These are phyloP conservation scores for Aquilaria sinensis DNA, from an alignment of 345 rosid species.

Conservation along the genomic window DNA sequence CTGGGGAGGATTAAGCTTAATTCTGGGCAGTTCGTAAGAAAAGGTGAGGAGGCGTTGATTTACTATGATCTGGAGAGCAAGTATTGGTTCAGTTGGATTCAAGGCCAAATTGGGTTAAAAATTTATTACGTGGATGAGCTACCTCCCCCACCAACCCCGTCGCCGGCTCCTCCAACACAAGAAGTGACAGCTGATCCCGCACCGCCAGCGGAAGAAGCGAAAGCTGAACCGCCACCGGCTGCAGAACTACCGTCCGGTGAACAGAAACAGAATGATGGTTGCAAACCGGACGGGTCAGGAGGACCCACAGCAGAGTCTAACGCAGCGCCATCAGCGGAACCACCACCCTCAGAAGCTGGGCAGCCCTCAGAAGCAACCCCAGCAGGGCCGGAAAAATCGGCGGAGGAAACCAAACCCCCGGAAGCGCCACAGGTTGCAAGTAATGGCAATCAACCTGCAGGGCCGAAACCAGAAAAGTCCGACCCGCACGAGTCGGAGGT, in stretches of 20 bases:
- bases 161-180: slow-evolving; percentile 18
- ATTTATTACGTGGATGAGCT: slow-evolving; percentile 55
- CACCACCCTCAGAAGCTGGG: slow-evolving; percentile 1
- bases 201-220: slow-evolving; percentile 17
- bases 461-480: not conserved
- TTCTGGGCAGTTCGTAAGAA: slow-evolving; percentile 63
- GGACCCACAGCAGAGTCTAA: slow-evolving; percentile 15
- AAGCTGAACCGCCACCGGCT: slow-evolving; percentile 13
- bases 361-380: slow-evolving; percentile 11
- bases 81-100: slow-evolving; percentile 46
- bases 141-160: slow-evolving; percentile 21
- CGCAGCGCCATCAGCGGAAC: not conserved
- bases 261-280: no score
- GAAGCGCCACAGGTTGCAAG: not conserved
- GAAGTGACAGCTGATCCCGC: slow-evolving; percentile 3
- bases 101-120: slow-evolving; percentile 75
- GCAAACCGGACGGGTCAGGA: slow-evolving; percentile 5
- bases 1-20: slow-evolving; percentile 64
- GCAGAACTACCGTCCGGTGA: no score
- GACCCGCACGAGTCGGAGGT: not conserved
- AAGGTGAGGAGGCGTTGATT: slow-evolving; percentile 83
- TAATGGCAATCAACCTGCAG: slow-evolving; percentile 9
- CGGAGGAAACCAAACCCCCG: slow-evolving; percentile 15
- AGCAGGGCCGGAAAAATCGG: slow-evolving; percentile 16
- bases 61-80: slow-evolving; percentile 67